phyloP scores from a whole-genome alignment of 345 rosid genomes.

The Syzygium oleosum region DNA sequence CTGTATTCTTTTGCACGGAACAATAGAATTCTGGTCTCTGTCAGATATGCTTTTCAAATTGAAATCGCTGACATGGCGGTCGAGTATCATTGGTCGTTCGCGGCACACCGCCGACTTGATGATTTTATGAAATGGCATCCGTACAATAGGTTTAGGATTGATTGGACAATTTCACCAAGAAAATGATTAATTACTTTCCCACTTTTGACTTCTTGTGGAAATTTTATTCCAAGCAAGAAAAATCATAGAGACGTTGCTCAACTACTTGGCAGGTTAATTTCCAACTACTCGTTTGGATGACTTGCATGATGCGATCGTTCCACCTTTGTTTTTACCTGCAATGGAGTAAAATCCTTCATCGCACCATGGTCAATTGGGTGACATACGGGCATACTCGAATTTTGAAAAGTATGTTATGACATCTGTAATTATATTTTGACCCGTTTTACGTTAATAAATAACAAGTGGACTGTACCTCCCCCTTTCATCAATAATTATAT shows the following conservation, averaged over 20 bases:
- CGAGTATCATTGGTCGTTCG: accelerated
- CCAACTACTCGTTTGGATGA: neutral
- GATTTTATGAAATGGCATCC: neutral
- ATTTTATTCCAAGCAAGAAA: neutral
- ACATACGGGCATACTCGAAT: neutral
- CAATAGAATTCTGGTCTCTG: neutral
- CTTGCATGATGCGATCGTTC: too few relatives aligned
- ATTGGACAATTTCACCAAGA: neutral
- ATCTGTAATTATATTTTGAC: neutral
- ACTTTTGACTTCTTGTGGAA: neutral
- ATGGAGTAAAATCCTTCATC: too few relatives aligned
- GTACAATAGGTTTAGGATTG: neutral
- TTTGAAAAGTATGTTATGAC: neutral
- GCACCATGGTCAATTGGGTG: too few relatives aligned
- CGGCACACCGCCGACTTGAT: accelerated
- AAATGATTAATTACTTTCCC: neutral
- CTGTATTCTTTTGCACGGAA: neutral
- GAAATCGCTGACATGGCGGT: neutral
- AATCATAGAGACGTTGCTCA: neutral
- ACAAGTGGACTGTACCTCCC: neutral
- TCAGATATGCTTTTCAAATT: neutral
- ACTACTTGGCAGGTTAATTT: neutral
- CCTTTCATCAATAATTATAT: neutral
- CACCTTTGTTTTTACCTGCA: too few relatives aligned
- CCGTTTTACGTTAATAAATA: neutral